Evolutionary conservation across 345 rosid species (phyloP).

Genomic region (Sapria himalayana): DNA sequence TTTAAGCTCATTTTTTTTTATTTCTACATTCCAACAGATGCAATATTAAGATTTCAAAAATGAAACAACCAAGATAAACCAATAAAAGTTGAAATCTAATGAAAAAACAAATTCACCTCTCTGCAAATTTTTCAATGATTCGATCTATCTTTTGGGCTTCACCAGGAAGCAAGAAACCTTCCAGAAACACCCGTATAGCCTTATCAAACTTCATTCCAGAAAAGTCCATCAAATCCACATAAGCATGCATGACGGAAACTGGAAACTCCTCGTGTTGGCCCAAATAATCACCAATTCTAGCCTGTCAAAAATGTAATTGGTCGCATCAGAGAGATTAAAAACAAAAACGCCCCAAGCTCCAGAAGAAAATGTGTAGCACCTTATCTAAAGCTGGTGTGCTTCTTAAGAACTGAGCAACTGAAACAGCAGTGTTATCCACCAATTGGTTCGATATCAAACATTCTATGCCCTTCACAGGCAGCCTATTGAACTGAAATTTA

Average conservation of each 20-base stretch:
- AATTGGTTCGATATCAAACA: slow-evolving; percentile 59
- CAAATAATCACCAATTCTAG: slow-evolving; percentile 80
- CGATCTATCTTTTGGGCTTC: slow-evolving; percentile 99
- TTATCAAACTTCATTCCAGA: slow-evolving; percentile 68
- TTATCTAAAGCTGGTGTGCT: slow-evolving; percentile 53
- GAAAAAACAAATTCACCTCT: slow-evolving; percentile 28
- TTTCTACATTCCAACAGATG: too few relatives aligned
- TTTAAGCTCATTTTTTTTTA: too few relatives aligned
- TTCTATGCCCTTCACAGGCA: slow-evolving; percentile 55
- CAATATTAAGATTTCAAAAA: too few relatives aligned
- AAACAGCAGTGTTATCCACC: slow-evolving; percentile 53
- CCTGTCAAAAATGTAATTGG: too few relatives aligned
- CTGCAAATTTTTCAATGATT: slow-evolving; percentile 96
- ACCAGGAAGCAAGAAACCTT: slow-evolving; percentile 93
- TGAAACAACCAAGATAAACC: slow-evolving; percentile 8
- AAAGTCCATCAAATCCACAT: slow-evolving; percentile 79
- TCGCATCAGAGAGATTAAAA: too few relatives aligned
- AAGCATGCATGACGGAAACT: slow-evolving; percentile 94
- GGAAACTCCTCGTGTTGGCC: slow-evolving; percentile 99
- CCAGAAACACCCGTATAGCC: slow-evolving; percentile 84
- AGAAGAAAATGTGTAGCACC: slow-evolving; percentile 22
- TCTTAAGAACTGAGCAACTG: slow-evolving; percentile 81
- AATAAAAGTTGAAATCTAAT: neutral
- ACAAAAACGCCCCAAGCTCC: slow-evolving; percentile 5
- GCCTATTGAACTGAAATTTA: slow-evolving; percentile 75